A percentile compares a stretch with the other conserved stretches of the same genome.
Evolutionary conservation across 225 moss, liverwort and hornwort genomes (phyloP).

Genomic region (Lunularia cruciata): DNA sequence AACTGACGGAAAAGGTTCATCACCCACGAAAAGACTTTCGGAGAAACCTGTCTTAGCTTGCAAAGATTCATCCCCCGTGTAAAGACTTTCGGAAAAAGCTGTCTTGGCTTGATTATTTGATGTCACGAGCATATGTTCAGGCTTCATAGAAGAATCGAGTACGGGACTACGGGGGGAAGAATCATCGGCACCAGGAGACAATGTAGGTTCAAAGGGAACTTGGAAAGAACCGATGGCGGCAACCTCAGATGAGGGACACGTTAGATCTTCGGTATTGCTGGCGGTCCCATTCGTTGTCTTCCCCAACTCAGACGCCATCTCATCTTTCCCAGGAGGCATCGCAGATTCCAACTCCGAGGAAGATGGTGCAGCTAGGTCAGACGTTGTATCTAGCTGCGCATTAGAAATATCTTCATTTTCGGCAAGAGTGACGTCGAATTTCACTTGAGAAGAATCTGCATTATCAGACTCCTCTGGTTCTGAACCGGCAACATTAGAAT

Average conservation of each 20-base stretch:
- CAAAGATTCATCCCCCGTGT: not conserved
- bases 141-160: not conserved
- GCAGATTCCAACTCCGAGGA: not conserved
- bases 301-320: not conserved
- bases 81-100: not conserved
- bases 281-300: not conserved
- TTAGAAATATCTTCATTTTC: not conserved
- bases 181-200: not conserved
- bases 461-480: not conserved
- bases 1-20: not conserved
- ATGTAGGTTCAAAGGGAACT: not conserved
- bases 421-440: not conserved
- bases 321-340: not conserved
- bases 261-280: not conserved
- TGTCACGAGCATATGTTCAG: not conserved
- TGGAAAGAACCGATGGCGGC: not conserved
- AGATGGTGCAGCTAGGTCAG: not conserved
- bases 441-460: not conserved
- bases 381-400: not conserved
- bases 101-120: not conserved
- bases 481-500: not conserved
- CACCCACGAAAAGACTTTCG: not conserved
- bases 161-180: not conserved
- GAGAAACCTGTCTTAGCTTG: not conserved
- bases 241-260: no score